phyloP scores from a whole-genome alignment of 2,329 filamentous ascomycete genomes.

The Chrysoporthe cubensis region DNA sequence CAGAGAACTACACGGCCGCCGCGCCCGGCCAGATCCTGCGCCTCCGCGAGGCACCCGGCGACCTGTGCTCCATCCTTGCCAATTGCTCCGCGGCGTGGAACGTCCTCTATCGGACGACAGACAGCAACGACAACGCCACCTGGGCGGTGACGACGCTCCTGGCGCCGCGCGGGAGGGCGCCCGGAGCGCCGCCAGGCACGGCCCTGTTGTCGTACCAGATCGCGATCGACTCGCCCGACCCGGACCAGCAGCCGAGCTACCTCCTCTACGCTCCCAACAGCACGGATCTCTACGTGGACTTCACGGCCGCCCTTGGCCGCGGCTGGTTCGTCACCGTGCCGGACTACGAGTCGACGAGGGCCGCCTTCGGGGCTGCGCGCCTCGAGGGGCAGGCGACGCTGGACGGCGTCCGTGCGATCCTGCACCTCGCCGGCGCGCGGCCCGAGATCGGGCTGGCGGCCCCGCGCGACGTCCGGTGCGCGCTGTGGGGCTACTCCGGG shows the following conservation, averaged over 20 bases:
- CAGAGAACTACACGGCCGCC: neutral
- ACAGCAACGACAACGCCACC: neutral
- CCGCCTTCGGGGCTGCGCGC: neutral
- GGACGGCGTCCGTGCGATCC: neutral
- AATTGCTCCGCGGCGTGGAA: conserved; percentile 1
- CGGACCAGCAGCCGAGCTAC: conserved; percentile 3
- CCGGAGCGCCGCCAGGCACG: neutral
- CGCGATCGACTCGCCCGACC: neutral
- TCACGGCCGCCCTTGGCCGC: conserved; percentile 4
- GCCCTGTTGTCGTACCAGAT: neutral
- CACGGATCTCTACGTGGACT: neutral
- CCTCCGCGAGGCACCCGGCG: neutral
- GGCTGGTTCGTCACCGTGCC: conserved; percentile 7
- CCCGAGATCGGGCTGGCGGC: neutral
- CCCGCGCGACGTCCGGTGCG: neutral
- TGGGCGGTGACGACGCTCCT: conserved; percentile 4
- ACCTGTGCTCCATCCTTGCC: neutral
- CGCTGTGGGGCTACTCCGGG: neutral
- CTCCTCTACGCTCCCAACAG: neutral
- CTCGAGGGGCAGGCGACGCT: conserved; percentile 1
- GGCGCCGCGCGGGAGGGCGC: neutral
- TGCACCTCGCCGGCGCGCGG: neutral
- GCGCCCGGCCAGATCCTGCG: neutral
- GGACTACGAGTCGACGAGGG: neutral
- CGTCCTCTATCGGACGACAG: conserved; percentile 1